Evolutionary conservation across 805 yeast species (phyloP).

Genomic region (Isabelozyma rhagii): DNA sequence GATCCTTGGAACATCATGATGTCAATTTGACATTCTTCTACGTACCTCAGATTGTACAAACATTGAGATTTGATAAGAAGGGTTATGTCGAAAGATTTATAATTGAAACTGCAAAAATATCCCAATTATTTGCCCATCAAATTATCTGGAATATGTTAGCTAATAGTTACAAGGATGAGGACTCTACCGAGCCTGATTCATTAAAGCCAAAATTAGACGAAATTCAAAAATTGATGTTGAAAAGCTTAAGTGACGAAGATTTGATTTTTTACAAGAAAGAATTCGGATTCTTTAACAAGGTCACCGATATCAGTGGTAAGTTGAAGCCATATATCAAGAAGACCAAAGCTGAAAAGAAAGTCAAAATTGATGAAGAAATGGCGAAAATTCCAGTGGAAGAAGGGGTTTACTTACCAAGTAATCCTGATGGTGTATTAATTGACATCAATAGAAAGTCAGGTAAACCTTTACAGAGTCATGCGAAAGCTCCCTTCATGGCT

Average conservation of each 20-base stretch:
- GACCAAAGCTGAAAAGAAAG: constrained; percentile 93
- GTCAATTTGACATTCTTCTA: constrained; percentile 89
- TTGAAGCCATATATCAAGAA: constrained; percentile 92
- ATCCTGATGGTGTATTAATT: constrained; percentile 92
- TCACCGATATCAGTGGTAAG: constrained; percentile 91
- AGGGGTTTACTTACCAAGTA: constrained; percentile 91
- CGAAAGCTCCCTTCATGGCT: constrained; percentile 98
- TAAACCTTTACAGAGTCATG: constrained; percentile 93
- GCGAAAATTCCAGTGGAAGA: constrained; percentile 64
- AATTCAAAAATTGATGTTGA: constrained; percentile 63
- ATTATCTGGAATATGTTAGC: constrained; percentile 98
- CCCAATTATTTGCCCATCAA: constrained; percentile 93
- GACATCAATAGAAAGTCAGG: constrained; percentile 93
- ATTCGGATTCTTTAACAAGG: constrained; percentile 85
- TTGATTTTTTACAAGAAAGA: constrained; percentile 72
- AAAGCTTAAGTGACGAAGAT: constrained; percentile 59
- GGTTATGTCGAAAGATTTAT: constrained; percentile 90
- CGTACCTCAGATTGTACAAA: constrained; percentile 96
- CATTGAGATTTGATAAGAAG: constrained; percentile 72
- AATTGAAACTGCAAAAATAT: constrained; percentile 85
- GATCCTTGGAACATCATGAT: constrained; percentile 84
- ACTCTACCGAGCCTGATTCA: constrained; percentile 71
- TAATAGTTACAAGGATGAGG: constrained; percentile 87
- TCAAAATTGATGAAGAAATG: constrained; percentile 96
- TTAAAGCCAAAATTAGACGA: constrained; percentile 80